These are phyloP conservation scores for Mortierella sp. DNA, from an alignment of 371 early-diverging fungal species.

Conservation along the genomic window DNA sequence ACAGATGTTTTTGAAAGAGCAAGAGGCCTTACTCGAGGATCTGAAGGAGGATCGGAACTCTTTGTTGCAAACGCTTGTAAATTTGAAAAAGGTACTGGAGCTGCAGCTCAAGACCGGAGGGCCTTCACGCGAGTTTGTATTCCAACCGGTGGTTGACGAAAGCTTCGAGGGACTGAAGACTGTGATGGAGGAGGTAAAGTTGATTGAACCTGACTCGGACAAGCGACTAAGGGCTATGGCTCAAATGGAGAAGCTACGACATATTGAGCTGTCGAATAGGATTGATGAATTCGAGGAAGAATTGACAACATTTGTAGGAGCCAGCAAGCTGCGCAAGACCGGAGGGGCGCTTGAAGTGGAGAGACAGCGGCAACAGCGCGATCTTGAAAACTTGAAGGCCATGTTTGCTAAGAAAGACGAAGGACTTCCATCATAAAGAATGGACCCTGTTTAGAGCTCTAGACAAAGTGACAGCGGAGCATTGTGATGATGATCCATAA, in stretches of 20 bases:
- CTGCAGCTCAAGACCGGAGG: slow-evolving; percentile 60
- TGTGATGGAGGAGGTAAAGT: slow-evolving; percentile 77
- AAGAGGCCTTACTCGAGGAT: slow-evolving; percentile 74
- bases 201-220: slow-evolving; percentile 76
- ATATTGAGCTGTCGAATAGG: slow-evolving; percentile 72
- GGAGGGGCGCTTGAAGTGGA: slow-evolving; percentile 81
- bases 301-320: slow-evolving; percentile 73
- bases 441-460: not conserved
- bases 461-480: not conserved
- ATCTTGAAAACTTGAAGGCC: slow-evolving; percentile 69
- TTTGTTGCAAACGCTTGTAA: slow-evolving; percentile 66
- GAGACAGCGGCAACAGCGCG: slow-evolving; percentile 70
- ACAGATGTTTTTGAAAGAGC: slow-evolving; percentile 82
- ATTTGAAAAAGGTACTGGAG: slow-evolving; percentile 71
- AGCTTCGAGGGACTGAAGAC: slow-evolving; percentile 67
- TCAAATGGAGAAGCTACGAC: slow-evolving; percentile 73
- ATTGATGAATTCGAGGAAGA: slow-evolving; percentile 83
- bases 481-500: not conserved
- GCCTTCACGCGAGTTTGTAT: slow-evolving; percentile 44
- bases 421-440: not conserved
- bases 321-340: slow-evolving; percentile 72
- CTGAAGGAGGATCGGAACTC: slow-evolving; percentile 74
- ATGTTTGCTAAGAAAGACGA: slow-evolving; percentile 58
- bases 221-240: slow-evolving; percentile 77
- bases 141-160: slow-evolving; percentile 74